Evolutionary conservation across 2,329 filamentous ascomycete species (phyloP), one percentile per base, ranked within the genome.

Genomic region (Aspergillus chevalieri): DNA sequence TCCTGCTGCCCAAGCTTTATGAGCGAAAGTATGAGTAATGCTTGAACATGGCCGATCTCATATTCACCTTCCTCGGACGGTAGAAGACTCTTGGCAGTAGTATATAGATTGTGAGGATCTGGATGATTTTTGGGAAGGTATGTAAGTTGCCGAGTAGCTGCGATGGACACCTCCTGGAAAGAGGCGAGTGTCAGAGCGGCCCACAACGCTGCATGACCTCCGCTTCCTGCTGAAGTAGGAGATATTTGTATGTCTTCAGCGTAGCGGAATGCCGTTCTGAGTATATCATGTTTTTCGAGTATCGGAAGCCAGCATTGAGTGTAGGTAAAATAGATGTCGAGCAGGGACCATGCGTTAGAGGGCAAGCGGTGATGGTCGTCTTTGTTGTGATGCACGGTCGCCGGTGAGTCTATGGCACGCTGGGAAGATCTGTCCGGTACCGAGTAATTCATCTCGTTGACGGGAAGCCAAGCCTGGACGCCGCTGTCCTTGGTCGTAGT

Each of bases 221-320:
- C 74, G 65, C 61, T 44, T 58, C 75, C 49, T 61, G 67, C 22
- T 63, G 49, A 69, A 59, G 52, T 47, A 21, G 56, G 43, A 3
- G 62, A 56, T 21, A 61, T 46, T 15, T 51, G 54, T 10, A 57
- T 57, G 30, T 65, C 59, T 52, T 67, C 61, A 12, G 59, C 57
- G 24, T 67, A 64, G 30, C 61, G 64, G 34, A 65, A 68, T 12
- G 65, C 65, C 28, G 80, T 81, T 22, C 77, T 77, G 26, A 85
- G 70, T 4, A 87, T 71, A 39, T 78, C 76, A 44, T 85, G 79
- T 53, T 83, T 85, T 54, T 89, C 83, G 9, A 85, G 73, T 22
- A 91, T 82, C 0, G 87, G 87, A 22, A 91, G 76, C 87, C 87
- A 91, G 47, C 79, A 82, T 63, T 90, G 85, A 0, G 84, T 87